These are phyloP conservation scores for Lipomyces chichibuensis DNA, from an alignment of 805 yeast species.

Conservation along the genomic window DNA sequence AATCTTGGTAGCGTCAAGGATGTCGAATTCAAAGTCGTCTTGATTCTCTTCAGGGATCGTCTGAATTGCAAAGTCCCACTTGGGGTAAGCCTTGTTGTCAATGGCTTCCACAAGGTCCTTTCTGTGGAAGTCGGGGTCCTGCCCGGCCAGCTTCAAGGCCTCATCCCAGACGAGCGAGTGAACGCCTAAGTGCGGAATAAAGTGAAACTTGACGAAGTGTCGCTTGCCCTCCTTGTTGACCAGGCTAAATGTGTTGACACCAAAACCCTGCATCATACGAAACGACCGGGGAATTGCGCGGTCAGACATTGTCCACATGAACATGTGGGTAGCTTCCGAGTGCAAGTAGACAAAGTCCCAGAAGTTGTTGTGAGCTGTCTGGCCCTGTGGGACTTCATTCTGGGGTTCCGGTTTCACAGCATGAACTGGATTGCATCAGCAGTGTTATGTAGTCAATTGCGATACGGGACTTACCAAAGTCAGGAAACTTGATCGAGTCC, in stretches of 20 bases:
- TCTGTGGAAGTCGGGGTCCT: conserved; percentile 18
- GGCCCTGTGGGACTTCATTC: conserved; percentile 15
- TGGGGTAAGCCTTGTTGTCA: conserved; percentile 9
- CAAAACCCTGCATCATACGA: conserved; percentile 22
- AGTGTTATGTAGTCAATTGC: neutral
- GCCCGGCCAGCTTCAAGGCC: conserved; percentile 16
- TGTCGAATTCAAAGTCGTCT: conserved; percentile 14
- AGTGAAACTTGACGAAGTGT: conserved; percentile 12
- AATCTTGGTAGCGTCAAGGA: conserved; percentile 17
- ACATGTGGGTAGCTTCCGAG: conserved; percentile 17
- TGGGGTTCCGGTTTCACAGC: conserved; percentile 15
- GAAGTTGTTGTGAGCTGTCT: conserved; percentile 19
- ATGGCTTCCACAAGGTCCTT: conserved; percentile 15
- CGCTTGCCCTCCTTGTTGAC: conserved; percentile 13
- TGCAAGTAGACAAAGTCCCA: conserved; percentile 14
- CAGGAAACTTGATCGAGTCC: conserved; percentile 17
- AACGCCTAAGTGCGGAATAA: conserved; percentile 11
- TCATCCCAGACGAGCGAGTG: conserved; percentile 22
- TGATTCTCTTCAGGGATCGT: conserved; percentile 7
- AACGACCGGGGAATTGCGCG: conserved; percentile 14
- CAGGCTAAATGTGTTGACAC: conserved; percentile 11
- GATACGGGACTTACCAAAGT: neutral
- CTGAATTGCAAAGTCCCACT: conserved; percentile 17
- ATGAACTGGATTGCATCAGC: conserved; percentile 1
- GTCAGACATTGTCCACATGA: conserved; percentile 20